phyloP scores from a whole-genome alignment of 768 basidiomycete genomes.

The Lentinus brumalis region DNA sequence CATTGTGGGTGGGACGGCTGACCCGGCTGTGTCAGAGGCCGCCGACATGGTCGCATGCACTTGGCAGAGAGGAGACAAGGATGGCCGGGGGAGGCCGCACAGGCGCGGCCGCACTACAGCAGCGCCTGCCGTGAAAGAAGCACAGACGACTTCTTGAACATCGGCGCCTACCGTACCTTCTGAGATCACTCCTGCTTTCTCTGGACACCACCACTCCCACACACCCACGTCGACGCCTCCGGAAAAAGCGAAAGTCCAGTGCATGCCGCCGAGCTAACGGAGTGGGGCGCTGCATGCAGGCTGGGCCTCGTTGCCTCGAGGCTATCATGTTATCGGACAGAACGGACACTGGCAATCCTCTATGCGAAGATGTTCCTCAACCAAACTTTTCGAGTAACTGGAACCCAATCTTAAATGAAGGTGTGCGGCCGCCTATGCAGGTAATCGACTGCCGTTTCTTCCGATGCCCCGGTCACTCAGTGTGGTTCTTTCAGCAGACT shows the following conservation, averaged over 20 bases:
- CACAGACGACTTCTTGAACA: not conserved
- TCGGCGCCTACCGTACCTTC: not conserved
- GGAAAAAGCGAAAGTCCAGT: not conserved
- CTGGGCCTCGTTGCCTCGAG: not conserved
- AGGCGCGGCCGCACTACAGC: not conserved
- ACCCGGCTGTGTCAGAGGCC: not conserved
- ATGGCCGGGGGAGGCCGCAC: not conserved
- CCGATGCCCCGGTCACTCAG: not conserved
- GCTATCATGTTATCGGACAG: not conserved
- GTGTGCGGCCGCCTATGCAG: not conserved
- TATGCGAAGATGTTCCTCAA: not conserved
- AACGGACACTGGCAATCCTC: not conserved
- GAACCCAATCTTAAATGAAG: not conserved
- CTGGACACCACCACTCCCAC: not conserved
- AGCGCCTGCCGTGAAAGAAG: not conserved
- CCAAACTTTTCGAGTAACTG: not conserved
- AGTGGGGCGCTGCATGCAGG: not conserved
- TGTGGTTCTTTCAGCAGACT: not conserved
- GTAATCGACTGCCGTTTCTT: not conserved
- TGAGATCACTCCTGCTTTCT: not conserved
- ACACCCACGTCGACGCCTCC: not conserved
- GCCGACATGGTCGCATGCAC: not conserved
- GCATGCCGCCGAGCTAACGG: not conserved
- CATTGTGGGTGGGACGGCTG: not conserved
- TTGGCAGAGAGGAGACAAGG: not conserved